Percentiles rank a stretch among this genome's conserved stretches.
phyloP scores from a whole-genome alignment of 2,329 filamentous ascomycete species.

The Alternaria conjuncta region DNA sequence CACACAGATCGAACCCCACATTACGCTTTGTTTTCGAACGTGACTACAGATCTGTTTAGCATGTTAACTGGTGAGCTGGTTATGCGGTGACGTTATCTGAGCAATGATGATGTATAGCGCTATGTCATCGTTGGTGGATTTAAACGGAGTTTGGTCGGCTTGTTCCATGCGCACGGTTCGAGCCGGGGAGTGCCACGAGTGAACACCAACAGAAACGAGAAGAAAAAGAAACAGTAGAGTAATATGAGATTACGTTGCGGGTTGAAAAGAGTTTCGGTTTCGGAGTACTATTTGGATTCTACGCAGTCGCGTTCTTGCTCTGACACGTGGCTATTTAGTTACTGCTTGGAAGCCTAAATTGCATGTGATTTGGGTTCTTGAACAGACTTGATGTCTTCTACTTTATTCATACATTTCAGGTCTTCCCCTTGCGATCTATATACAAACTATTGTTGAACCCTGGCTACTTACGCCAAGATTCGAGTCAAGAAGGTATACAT shows the following conservation, averaged over 20 bases:
- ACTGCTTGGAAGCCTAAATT: neutral
- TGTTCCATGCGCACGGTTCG: neutral
- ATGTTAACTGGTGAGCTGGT: neutral
- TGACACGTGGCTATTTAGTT: neutral
- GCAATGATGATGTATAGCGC: constrained; percentile 1
- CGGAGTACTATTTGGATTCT: neutral
- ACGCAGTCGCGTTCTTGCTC: neutral
- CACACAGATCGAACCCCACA: neutral
- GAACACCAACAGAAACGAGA: neutral
- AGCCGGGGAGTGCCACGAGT: neutral
- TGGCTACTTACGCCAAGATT: neutral
- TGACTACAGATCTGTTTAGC: neutral
- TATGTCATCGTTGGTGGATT: constrained; percentile 4
- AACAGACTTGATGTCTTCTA: neutral
- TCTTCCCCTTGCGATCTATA: neutral
- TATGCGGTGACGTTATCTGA: neutral
- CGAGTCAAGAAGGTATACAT: neutral
- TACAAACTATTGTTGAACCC: neutral
- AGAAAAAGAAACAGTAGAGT: neutral
- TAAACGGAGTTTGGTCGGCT: neutral
- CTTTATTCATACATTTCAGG: neutral
- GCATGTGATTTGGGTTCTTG: neutral
- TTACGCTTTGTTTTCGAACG: neutral
- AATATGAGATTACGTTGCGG: neutral
- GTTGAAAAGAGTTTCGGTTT: neutral